Evolutionary conservation across 257 asterid species (phyloP).

Genomic region (Penstemon eatonii): DNA sequence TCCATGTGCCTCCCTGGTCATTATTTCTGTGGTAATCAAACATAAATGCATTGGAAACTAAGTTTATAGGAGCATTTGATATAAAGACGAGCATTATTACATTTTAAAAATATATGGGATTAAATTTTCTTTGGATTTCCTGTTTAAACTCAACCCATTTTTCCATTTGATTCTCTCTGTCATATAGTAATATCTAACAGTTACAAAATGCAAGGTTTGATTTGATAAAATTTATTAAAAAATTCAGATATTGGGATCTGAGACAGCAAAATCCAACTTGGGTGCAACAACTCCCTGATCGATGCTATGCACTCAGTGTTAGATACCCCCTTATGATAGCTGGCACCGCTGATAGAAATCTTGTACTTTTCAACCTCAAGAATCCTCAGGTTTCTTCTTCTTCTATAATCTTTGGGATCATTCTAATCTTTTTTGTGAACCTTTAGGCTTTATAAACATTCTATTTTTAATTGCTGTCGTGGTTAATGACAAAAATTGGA

Average conservation of each 20-base stretch:
- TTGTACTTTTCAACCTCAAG: constrained; percentile 82
- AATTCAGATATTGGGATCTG: constrained; percentile 92
- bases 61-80: background rate
- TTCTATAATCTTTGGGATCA: constrained; percentile 7
- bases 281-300: constrained; percentile 92
- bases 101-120: background rate
- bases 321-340: constrained; percentile 91
- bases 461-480: background rate
- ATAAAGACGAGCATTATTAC: too few species aligned
- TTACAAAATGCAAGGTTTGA: constrained; percentile 14
- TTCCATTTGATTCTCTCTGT: constrained; percentile 5
- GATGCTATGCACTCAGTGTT: constrained; percentile 88
- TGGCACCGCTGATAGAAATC: constrained; percentile 91
- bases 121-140: constrained; percentile 10
- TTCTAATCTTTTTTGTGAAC: constrained; percentile 1
- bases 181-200: background rate
- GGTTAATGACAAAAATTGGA: background rate
- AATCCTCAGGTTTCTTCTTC: constrained; percentile 79
- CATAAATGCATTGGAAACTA: background rate
- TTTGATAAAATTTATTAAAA: constrained; percentile 7
- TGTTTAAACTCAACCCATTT: constrained; percentile 10
- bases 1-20: background rate
- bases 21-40: background rate
- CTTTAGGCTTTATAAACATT: background rate
- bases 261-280: constrained; percentile 89